phyloP scores from a whole-genome alignment of 2,329 filamentous ascomycete genomes.

The Graphiopsis chlorocephala region DNA sequence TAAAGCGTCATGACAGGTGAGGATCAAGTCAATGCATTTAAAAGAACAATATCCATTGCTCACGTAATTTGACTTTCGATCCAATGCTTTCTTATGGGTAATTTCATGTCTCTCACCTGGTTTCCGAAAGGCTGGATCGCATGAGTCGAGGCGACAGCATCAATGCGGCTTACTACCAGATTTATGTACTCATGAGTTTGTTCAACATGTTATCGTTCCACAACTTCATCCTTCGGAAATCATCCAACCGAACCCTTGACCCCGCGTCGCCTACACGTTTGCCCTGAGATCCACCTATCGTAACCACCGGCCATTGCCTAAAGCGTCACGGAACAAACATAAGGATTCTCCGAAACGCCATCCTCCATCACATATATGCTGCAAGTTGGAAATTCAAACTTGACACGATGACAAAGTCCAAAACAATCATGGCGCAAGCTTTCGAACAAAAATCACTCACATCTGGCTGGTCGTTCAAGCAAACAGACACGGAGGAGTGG shows the following conservation, averaged over 20 bases:
- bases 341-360: not conserved
- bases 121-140: not conserved
- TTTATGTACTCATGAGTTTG: not conserved
- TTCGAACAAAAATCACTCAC: conserved; percentile 33
- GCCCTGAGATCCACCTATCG: not conserved
- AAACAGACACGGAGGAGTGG: conserved; percentile 43
- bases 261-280: not conserved
- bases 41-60: too few relatives aligned
- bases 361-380: not conserved
- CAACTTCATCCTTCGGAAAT: not conserved
- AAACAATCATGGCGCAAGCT: conserved; percentile 18
- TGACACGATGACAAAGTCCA: conserved; percentile 3
- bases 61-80: too few relatives aligned
- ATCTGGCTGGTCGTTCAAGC: conserved; percentile 47
- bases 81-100: too few relatives aligned
- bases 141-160: too few relatives aligned
- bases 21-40: too few relatives aligned
- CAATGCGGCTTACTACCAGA: not conserved
- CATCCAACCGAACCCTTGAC: not conserved
- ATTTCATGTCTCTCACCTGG: not conserved
- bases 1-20: too few relatives aligned
- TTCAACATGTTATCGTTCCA: not conserved
- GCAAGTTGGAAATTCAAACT: not conserved
- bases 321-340: not conserved
- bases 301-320: not conserved